Evolutionary conservation across 2,329 filamentous ascomycete genomes (phyloP), one percentile per base, ranked within the genome.

Genomic region (Ophiostoma pallidulum): DNA sequence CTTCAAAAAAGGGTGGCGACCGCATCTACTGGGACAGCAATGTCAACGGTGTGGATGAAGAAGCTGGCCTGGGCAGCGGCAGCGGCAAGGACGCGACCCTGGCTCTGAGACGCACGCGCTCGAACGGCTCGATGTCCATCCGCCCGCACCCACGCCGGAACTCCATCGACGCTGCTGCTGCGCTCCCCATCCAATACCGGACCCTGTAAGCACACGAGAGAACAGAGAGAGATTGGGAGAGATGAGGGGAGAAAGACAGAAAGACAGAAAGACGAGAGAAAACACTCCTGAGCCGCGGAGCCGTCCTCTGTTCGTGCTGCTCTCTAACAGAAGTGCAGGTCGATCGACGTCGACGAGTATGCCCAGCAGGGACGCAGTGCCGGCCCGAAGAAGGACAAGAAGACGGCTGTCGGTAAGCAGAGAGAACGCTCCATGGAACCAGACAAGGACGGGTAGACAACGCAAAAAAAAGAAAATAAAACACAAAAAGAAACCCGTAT

Each of bases 291-390:
- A 14, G 5, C 13, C 14, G 31, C 13, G 6, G 31, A 8, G 31
- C 5, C 14, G 13, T 28, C 14, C n/a, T 20, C 40, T 44, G 39
- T n/a, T 8, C 13, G 24, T 33, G 22, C 14, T 51, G 26, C n/a
- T 9, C 10, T 36, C 32, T 39, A 37, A 50, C 32, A 28, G 37
- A 33, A 53, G 51, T 43, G 53, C 48, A 66, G 70, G 14, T 74
- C 72, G 4, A 77, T 73, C 53, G 69, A 77, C 43, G 77, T 80
- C 55, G 71, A 73, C 13, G 74, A 78, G 50, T 69, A 71, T 37
- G 61, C 65, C 28, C 70, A 69, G 42, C 61, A 65, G 20, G 69
- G 71, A 52, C n/a, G n/a, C n/a, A 66, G 66, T 33, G 59, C 62
- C 19, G 65, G 72, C 4, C 66, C 69, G 3, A 72, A 66, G 57